Evolutionary conservation across 257 asterid genomes (phyloP), one percentile per base, ranked within the genome.

Genomic region (Capsicum pubescens): DNA sequence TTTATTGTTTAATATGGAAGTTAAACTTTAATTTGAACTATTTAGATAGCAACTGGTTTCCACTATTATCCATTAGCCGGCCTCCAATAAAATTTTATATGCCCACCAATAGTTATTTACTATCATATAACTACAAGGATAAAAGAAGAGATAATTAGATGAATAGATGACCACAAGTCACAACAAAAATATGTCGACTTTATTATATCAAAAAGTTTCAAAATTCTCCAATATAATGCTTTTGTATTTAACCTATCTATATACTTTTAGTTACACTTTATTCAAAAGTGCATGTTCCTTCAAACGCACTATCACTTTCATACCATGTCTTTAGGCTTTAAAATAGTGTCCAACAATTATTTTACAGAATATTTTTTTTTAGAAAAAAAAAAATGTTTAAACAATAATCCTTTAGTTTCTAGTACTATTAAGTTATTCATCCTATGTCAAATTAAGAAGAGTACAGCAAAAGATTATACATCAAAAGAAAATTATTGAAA

Each of bases 51-150:
- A 52, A 52, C 26, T 8, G 19, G 26, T 69, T 76, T 52, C 14
- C 64, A 26, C 26, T 54, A 32, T 76, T 76, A 76, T 76, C 46
- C 81, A 76, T 76, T 54, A 54, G 81, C 81, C 81, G 48, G 12
- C 64, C 81, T 52, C 19, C 46, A 21, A 21, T 21, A 76, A 8
- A 7, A 26, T 7, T 35, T 14, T 35, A 76, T 76, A 7, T 74
- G 14, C 26, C 63, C 81, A 26, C 64, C 13, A 14, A 76, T 2
- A 76, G 6, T 52, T 14, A 76, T 52, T 52, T 14, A 76, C 26
- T 13, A 6, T 13, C 80, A 72, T 50, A 50, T 48, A 50, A 19
- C 8, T 50, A 76, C n/a, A 52, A 76, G 14, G 44, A 76, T 9
- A 21, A 71, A 71, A n/a, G 16, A 71, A 71, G 39, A 10, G 5